phyloP scores from a whole-genome alignment of 345 rosid species.

The Pistacia vera region DNA sequence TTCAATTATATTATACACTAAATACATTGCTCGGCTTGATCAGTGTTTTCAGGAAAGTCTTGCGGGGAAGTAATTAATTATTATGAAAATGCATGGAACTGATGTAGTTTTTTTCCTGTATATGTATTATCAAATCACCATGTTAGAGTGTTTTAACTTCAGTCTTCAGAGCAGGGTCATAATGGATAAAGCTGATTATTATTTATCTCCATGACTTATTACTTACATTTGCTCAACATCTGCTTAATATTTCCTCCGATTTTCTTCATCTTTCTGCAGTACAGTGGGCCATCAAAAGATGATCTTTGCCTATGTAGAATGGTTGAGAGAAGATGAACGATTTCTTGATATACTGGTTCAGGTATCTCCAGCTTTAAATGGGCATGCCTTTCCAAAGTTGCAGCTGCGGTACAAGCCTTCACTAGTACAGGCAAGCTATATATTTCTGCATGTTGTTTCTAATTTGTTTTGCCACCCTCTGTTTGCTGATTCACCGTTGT shows the following conservation, averaged over 20 bases:
- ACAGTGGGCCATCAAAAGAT: constrained; percentile 83
- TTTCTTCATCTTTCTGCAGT: constrained; percentile 53
- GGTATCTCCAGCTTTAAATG: constrained; percentile 71
- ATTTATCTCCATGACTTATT: background rate
- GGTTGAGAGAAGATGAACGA: constrained; percentile 68
- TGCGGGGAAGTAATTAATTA: no score
- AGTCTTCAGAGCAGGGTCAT: background rate
- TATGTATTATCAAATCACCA: background rate
- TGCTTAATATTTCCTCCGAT: constrained; percentile 7
- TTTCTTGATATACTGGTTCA: constrained; percentile 79
- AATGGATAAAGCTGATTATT: background rate
- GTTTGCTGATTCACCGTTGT: background rate
- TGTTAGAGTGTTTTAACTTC: background rate
- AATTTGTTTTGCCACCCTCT: background rate
- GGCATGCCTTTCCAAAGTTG: constrained; percentile 88
- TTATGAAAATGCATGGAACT: background rate
- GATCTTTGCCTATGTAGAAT: constrained; percentile 74
- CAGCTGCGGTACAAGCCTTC: constrained; percentile 87
- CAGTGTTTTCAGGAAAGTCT: no score
- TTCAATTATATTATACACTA: no score
- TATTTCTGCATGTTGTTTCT: constrained; percentile 3
- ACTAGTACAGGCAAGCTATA: constrained; percentile 75
- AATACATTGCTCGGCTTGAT: no score
- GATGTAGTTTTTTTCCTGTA: background rate
- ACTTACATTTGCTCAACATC: background rate